Conservation (phyloP, 768 basidiomycete genomes). For the Lactarius psammicola region DNA sequence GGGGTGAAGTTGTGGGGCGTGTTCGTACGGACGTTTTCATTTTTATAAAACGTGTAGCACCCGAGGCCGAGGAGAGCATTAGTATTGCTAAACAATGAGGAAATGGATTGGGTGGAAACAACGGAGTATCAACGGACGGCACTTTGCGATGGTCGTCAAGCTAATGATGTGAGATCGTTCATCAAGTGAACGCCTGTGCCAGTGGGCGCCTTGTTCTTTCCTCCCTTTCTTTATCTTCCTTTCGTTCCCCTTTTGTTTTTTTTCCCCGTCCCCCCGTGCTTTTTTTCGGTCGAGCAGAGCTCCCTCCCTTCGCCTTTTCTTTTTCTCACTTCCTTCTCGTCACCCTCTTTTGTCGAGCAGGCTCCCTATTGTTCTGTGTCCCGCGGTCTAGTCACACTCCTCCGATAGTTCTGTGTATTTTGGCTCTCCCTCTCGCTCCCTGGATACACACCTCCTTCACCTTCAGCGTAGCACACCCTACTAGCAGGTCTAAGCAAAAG, state of each 20-base stretch:
- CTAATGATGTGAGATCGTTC: neutral
- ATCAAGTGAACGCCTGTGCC: neutral
- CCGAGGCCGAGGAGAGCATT: neutral
- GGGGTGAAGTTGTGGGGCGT: neutral
- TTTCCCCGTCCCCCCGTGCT: neutral
- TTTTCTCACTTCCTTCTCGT: conserved; percentile 16
- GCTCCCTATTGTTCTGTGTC: conserved; percentile 8
- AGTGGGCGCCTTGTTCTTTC: neutral
- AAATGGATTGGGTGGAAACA: too few relatives aligned
- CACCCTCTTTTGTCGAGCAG: conserved; percentile 26
- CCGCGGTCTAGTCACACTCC: neutral
- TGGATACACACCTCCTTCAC: conserved; percentile 2
- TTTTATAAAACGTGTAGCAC: neutral
- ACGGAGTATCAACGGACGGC: neutral
- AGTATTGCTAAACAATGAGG: neutral
- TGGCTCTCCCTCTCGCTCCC: conserved; percentile 11
- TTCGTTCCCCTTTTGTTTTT: conserved; percentile 1
- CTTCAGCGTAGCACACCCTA: neutral
- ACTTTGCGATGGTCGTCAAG: conserved; percentile 28
- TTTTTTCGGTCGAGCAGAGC: conserved; percentile 27
- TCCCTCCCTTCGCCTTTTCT: conserved; percentile 6
- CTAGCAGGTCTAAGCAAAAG: conserved; percentile 15
- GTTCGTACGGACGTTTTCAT: neutral
- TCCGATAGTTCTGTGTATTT: conserved; percentile 7
- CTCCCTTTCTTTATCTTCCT: neutral